Evolutionary conservation across 2,329 filamentous ascomycete species (phyloP), one percentile per base, ranked within the genome.

Genomic region (Alternaria gansuensis): DNA sequence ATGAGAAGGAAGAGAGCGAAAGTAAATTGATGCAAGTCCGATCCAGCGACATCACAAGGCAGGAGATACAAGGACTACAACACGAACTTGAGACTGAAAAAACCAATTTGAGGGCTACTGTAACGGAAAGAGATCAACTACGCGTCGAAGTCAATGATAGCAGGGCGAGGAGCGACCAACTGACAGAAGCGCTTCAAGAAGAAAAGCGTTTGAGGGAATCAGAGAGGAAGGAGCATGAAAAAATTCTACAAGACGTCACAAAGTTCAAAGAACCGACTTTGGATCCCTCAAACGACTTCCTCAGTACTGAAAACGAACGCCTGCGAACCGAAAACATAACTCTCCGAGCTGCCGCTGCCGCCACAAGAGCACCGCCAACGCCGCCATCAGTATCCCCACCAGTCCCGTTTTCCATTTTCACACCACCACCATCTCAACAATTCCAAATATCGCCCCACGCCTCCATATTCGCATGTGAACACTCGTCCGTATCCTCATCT

Each of bases 321-420:
- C 60, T 62, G 13, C 21, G 24, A 17, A 41, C 31, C 23, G 56
- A 60, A 6, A 53, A 54, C 17, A 40, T 51, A 11, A 37, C 9
- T 21, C 26, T 59, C 8, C 52, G 52, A 28, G 43, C 51, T 40
- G 28, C 43, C 6, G 39, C 53, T 5, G 17, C 33, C 9, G 4
- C 53, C 23, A 11, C 14, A 40, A n/a, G n/a, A 34, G 28, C 29
- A 24, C 13, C 44, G 6, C 17, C 17, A 24, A 40, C 14, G 5
- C 5, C 11, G 14, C 37, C 7, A 34, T 24, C 46, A 4, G n/a
- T 8, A 7, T 24, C 23, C 10, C 17, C 26, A 43, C 33, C 13
- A n/a, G 10, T 17, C 13, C 23, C 29, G 21, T 21, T 23, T 3
- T 46, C 21, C 13, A 31, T 21, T 28, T 29, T 43, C 44, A 13